Conservation (phyloP, 768 basidiomycete genomes). For the Termitomyces sp. region DNA sequence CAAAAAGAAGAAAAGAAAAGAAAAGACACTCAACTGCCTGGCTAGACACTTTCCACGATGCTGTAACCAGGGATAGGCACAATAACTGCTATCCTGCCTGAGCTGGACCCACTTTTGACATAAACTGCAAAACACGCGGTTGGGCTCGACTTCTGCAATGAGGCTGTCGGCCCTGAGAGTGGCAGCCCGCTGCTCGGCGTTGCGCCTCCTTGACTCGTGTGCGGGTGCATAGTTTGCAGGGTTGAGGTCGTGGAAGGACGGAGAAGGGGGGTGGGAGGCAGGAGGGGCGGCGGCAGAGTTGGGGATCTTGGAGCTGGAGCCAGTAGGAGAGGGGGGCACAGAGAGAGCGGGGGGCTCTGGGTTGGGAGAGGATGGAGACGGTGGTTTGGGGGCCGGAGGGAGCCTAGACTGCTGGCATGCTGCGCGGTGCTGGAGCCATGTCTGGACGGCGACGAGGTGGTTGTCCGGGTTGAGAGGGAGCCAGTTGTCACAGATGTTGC, state of each 20-base stretch:
- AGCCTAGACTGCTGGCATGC: slow-evolving; percentile 41
- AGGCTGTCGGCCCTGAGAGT: slow-evolving; percentile 63
- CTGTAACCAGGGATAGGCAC: slow-evolving; percentile 44
- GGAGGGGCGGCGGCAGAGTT: not conserved
- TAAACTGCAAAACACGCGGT: slow-evolving; percentile 67
- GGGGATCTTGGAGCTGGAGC: not conserved
- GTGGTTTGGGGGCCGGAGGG: no score
- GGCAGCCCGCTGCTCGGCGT: slow-evolving; percentile 77
- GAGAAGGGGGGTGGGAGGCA: not conserved
- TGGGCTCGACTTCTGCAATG: slow-evolving; percentile 68
- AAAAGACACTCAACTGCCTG: slow-evolving; percentile 50
- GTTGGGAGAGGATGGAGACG: no score
- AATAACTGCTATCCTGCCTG: slow-evolving; percentile 73
- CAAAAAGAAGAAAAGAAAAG: not conserved
- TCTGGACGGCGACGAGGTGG: slow-evolving; percentile 56
- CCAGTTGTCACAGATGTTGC: slow-evolving; percentile 68
- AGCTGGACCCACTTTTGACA: slow-evolving; percentile 85
- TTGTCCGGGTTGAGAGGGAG: slow-evolving; percentile 57
- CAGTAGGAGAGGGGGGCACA: not conserved
- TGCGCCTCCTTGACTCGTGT: slow-evolving; percentile 67
- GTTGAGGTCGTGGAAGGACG: slow-evolving; percentile 53
- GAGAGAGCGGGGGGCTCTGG: not conserved
- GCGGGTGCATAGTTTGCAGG: slow-evolving; percentile 52
- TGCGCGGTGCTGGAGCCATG: slow-evolving; percentile 61
- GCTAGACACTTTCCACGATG: slow-evolving; percentile 30